Evolutionary conservation across 2,329 filamentous ascomycete species (phyloP).

Genomic region (Chaetomiaceae sp.): DNA sequence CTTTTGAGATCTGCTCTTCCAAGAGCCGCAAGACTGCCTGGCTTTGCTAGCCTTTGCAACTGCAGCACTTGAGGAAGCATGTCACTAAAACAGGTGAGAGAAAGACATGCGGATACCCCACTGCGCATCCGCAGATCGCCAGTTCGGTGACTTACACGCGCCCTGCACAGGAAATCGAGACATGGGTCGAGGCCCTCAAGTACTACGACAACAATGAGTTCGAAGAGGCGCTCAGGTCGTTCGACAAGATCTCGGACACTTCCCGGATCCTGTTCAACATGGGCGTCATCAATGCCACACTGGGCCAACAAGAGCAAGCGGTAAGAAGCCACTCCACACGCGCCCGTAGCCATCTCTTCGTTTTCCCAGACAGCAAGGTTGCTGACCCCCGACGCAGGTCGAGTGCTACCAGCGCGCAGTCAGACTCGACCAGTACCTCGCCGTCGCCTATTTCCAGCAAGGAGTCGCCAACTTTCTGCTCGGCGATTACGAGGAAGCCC

Average conservation of each 20-base stretch:
- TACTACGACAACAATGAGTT: conserved; percentile 98
- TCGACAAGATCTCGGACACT: conserved; percentile 85
- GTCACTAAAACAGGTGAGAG: conserved; percentile 55
- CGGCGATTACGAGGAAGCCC: conserved; percentile 92
- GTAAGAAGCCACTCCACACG: conserved; percentile 47
- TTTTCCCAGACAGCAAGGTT: no score
- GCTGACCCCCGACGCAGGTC: conserved; percentile 52
- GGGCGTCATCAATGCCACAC: conserved; percentile 92
- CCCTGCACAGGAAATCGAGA: conserved; percentile 81
- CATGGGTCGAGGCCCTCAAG: conserved; percentile 86
- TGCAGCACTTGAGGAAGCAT: conserved; percentile 35
- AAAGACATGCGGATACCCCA: conserved; percentile 19
- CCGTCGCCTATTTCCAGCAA: conserved; percentile 97
- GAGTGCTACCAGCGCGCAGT: conserved; percentile 93
- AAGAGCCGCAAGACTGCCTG: conserved; percentile 18
- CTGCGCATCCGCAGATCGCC: background rate
- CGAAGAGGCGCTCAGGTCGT: conserved; percentile 78
- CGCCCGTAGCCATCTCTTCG: background rate
- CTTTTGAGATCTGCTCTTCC: no score
- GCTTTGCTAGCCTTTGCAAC: conserved; percentile 18
- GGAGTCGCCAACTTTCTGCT: conserved; percentile 97
- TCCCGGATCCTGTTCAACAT: conserved; percentile 99
- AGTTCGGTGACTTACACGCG: conserved; percentile 10
- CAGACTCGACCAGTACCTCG: conserved; percentile 86
- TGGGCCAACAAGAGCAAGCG: conserved; percentile 93